Evolutionary conservation across 1,284 basidiomycete species (phyloP).

Genomic region (Tetrapyrgos nigripes): DNA sequence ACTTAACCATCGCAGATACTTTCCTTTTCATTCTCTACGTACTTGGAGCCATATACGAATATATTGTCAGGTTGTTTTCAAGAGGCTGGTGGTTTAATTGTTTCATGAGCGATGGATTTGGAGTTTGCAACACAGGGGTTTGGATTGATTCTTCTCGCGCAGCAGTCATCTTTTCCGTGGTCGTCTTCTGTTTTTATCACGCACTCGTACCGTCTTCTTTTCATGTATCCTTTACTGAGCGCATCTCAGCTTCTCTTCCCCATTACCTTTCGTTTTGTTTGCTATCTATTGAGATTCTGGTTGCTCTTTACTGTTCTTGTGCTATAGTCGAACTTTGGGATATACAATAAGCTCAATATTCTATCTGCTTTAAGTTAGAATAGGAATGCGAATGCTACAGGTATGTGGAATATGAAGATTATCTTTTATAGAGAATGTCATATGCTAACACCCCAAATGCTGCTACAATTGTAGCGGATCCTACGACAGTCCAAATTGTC

Average conservation of each 20-base stretch:
- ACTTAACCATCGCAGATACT: slow-evolving; percentile 22
- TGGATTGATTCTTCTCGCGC: slow-evolving; percentile 4
- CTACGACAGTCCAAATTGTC: slow-evolving; percentile 69
- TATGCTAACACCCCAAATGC: slow-evolving; percentile 78
- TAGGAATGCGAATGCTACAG: neutral
- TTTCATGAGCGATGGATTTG: neutral
- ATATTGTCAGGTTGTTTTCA: slow-evolving; percentile 16
- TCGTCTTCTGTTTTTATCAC: neutral
- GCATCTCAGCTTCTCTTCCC: slow-evolving; percentile 32
- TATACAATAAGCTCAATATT: slow-evolving; percentile 3
- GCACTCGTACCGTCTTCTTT: neutral
- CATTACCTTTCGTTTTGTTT: slow-evolving; percentile 21
- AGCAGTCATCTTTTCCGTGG: neutral
- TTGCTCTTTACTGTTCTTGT: slow-evolving; percentile 17
- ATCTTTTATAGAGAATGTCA: slow-evolving; percentile 58
- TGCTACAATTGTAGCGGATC: slow-evolving; percentile 71
- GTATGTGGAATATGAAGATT: neutral
- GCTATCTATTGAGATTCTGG: slow-evolving; percentile 34
- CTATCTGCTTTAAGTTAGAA: neutral
- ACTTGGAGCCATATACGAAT: slow-evolving; percentile 20
- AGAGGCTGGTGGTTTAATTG: neutral
- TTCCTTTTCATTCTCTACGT: slow-evolving; percentile 2
- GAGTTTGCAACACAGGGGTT: neutral
- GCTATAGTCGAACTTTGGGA: slow-evolving; percentile 12
- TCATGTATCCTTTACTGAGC: slow-evolving; percentile 4